These are phyloP conservation scores for Rutidosis leptorrhynchoides DNA, from an alignment of 129 eudicot genomes.

Conservation along the genomic window DNA sequence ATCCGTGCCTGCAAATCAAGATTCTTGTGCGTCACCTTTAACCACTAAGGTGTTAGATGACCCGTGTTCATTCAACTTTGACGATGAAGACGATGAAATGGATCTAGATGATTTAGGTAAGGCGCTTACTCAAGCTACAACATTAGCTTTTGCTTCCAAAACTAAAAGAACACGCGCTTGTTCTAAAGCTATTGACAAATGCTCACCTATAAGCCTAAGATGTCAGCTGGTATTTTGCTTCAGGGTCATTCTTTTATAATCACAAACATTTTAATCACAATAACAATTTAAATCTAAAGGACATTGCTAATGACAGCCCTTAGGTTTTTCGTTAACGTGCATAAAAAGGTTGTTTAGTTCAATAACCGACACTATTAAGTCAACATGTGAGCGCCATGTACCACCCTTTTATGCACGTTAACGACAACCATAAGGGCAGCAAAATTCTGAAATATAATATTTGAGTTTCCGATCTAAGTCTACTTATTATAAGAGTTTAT, in stretches of 20 bases:
- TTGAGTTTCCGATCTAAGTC: background rate
- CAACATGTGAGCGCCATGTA: no score
- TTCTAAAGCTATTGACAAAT: conserved; percentile 20
- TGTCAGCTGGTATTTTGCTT: conserved; percentile 25
- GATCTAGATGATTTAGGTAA: conserved; percentile 67
- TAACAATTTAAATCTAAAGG: no score
- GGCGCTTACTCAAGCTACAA: conserved; percentile 70
- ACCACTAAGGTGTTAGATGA: conserved; percentile 44
- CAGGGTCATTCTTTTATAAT: background rate
- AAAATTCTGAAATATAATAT: no score
- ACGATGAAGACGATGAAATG: conserved; percentile 53
- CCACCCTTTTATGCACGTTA: no score
- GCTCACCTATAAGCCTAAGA: conserved; percentile 32
- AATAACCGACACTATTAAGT: no score
- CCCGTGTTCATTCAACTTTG: conserved; percentile 50
- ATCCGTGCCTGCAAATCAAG: conserved; percentile 21
- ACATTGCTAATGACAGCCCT: no score
- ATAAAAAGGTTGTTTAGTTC: background rate
- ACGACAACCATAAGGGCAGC: no score
- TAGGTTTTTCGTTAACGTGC: no score
- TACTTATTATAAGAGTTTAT: conserved; percentile 16
- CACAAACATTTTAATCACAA: background rate
- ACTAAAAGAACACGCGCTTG: conserved; percentile 30
- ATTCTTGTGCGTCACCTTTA: conserved; percentile 33
- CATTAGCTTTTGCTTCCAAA: conserved; percentile 44